Percentiles rank a stretch among this genome's conserved stretches.
Conservation (phyloP, 2,329 filamentous ascomycete genomes). For the Xylaria digitata region DNA sequence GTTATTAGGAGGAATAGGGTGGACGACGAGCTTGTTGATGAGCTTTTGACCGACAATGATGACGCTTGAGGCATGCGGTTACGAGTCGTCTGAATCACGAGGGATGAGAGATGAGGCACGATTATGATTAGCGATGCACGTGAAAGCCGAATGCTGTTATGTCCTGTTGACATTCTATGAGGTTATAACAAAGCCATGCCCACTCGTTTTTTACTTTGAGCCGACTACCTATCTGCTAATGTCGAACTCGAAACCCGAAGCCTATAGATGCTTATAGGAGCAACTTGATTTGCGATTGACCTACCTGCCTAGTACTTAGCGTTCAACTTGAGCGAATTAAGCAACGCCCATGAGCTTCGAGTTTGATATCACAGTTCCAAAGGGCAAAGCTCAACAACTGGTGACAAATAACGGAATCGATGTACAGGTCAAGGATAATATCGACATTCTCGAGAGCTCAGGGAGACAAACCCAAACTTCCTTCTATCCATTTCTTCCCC, state of each 20-base stretch:
- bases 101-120: constrained; percentile 4
- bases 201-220: too few relatives aligned
- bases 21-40: constrained; percentile 35
- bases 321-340: too few relatives aligned
- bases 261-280: too few relatives aligned
- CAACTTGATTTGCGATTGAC: too few relatives aligned
- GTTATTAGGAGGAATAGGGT: constrained; percentile 22
- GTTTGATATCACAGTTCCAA: too few relatives aligned
- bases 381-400: too few relatives aligned
- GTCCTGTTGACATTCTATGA: neutral
- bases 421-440: neutral
- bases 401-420: neutral
- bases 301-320: too few relatives aligned
- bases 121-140: neutral
- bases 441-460: neutral
- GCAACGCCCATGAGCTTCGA: too few relatives aligned
- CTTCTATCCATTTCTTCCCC: neutral
- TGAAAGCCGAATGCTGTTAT: neutral
- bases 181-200: too few relatives aligned
- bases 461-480: neutral
- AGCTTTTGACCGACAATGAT: constrained; percentile 37
- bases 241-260: too few relatives aligned
- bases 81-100: neutral
- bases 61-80: constrained; percentile 22
- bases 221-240: too few relatives aligned